These are phyloP conservation scores for Cladobotryum mycophilum DNA, from an alignment of 2,329 filamentous ascomycete genomes.

Conservation along the genomic window DNA sequence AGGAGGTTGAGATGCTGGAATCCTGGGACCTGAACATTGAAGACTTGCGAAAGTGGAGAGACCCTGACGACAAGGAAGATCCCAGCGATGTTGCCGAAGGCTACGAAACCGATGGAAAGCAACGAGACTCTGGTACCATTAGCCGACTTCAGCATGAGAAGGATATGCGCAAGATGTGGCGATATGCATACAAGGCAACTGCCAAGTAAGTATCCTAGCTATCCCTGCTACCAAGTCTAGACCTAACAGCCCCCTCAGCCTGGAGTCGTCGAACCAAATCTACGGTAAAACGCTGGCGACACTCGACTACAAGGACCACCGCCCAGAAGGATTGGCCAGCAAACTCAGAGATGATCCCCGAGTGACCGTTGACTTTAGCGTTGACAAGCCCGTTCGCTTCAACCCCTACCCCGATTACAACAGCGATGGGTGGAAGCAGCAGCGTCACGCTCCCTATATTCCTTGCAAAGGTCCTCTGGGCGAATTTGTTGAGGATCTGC, in stretches of 20 bases:
- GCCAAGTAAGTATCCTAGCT: slow-evolving; percentile 30
- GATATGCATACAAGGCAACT: slow-evolving; percentile 34
- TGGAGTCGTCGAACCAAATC: slow-evolving; percentile 44
- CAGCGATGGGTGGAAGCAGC: slow-evolving; percentile 50
- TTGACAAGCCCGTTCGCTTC: slow-evolving; percentile 50
- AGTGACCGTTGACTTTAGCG: slow-evolving; percentile 33
- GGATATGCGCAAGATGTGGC: slow-evolving; percentile 37
- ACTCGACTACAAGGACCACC: slow-evolving; percentile 36
- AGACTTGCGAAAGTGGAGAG: slow-evolving; percentile 30
- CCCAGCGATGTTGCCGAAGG: slow-evolving; percentile 30
- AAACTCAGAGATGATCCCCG: slow-evolving; percentile 29
- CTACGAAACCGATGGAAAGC: slow-evolving; percentile 31
- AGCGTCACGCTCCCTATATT: slow-evolving; percentile 52
- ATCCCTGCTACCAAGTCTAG: background rate
- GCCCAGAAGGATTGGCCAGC: slow-evolving; percentile 24
- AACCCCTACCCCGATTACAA: slow-evolving; percentile 69
- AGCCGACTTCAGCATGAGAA: slow-evolving; percentile 34
- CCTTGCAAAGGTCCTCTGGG: slow-evolving; percentile 61
- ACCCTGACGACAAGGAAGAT: slow-evolving; percentile 30
- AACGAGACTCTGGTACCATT: slow-evolving; percentile 25
- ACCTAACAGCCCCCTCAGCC: slow-evolving; percentile 22
- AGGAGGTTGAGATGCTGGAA: slow-evolving; percentile 10
- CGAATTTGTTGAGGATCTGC: slow-evolving; percentile 52
- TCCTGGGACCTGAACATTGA: slow-evolving; percentile 30
- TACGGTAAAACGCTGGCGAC: slow-evolving; percentile 50